These are phyloP conservation scores for Backusella parvicylindrica DNA, from an alignment of 192 early-diverging fungal species.

Conservation along the genomic window DNA sequence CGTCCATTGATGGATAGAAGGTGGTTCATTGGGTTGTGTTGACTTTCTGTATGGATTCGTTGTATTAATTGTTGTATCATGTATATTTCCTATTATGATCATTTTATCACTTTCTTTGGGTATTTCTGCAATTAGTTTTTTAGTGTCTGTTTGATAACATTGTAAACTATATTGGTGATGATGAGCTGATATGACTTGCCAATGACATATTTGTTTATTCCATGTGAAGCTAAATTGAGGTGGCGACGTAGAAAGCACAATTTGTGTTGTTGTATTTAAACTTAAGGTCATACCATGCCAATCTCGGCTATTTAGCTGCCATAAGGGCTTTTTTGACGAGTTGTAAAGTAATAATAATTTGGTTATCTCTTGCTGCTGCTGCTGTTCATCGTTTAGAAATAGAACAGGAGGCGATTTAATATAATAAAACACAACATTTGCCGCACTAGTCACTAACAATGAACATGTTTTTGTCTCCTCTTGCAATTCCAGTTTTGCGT, in stretches of 20 bases:
- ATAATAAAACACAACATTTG: neutral
- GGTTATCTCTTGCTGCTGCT: neutral
- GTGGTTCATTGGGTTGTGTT: neutral
- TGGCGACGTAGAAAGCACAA: constrained; percentile 5
- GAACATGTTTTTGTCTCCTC: neutral
- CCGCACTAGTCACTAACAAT: neutral
- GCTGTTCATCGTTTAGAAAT: neutral
- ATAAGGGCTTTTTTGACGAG: neutral
- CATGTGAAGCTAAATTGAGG: constrained; percentile 12
- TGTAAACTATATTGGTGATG: constrained; percentile 1
- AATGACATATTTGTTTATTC: constrained; percentile 10
- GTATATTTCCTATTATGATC: neutral
- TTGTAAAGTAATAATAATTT: neutral
- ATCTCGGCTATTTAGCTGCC: neutral
- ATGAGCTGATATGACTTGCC: neutral
- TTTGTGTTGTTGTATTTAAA: neutral
- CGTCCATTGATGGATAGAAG: neutral
- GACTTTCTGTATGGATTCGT: constrained; percentile 10
- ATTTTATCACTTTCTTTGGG: neutral
- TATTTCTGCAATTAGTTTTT: constrained; percentile 2
- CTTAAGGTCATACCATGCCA: constrained; percentile 11
- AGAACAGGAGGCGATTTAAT: neutral
- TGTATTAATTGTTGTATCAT: neutral
- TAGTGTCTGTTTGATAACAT: constrained; percentile 3
- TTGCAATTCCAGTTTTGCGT: neutral